Evolutionary conservation across 495 filamentous ascomycete genomes (phyloP).

Genomic region (Cairneyella variabilis): DNA sequence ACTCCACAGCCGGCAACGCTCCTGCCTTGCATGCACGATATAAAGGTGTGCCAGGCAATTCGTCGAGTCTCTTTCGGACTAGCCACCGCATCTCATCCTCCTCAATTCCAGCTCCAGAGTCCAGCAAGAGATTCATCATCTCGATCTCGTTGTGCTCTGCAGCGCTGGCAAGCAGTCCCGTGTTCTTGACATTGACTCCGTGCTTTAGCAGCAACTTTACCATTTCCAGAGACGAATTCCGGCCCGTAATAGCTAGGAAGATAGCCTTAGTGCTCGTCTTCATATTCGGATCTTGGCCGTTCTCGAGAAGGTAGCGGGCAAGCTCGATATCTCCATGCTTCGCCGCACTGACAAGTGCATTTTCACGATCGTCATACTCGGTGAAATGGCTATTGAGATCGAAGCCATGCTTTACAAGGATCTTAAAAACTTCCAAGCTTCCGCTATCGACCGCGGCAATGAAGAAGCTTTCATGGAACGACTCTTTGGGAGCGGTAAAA

Average conservation of each 20-base stretch:
- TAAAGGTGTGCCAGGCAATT: neutral
- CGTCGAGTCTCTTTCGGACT: neutral
- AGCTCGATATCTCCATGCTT: neutral
- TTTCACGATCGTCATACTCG: neutral
- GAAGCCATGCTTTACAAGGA: neutral
- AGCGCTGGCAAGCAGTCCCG: neutral
- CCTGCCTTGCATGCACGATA: conserved; percentile 2
- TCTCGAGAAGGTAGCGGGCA: neutral
- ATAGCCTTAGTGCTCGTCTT: neutral
- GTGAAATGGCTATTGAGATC: neutral
- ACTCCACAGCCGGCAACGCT: neutral
- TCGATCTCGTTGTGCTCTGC: neutral
- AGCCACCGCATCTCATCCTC: neutral
- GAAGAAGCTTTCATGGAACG: neutral
- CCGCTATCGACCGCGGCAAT: neutral
- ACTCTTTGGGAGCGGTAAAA: neutral
- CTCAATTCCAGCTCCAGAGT: neutral
- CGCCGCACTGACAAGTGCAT: neutral
- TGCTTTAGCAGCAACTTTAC: neutral
- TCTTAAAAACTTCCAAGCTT: neutral
- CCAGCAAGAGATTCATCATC: neutral
- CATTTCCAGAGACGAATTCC: neutral
- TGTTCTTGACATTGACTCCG: neutral
- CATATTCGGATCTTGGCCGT: neutral
- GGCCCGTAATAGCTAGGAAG: neutral